Percentiles rank a stretch among this genome's conserved stretches.
Conservation (phyloP, 2,329 filamentous ascomycete species). For the Dactylellina haptotyla region DNA sequence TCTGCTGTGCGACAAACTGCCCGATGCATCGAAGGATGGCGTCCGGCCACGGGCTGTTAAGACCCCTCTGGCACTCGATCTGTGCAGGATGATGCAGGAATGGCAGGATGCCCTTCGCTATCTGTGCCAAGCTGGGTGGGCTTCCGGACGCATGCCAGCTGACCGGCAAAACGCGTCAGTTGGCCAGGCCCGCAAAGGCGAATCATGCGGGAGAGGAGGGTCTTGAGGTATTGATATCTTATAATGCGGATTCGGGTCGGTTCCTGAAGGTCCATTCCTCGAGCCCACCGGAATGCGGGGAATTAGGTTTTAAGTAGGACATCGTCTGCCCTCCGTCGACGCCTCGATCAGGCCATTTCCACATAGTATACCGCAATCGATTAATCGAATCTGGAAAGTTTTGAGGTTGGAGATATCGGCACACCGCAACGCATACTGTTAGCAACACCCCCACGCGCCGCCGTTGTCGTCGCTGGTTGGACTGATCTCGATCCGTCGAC, state of each 20-base stretch:
- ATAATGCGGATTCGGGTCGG: not conserved
- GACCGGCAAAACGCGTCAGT: conserved; percentile 45
- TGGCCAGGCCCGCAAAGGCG: conserved; percentile 23
- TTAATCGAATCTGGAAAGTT: not conserved
- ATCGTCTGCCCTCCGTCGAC: not conserved
- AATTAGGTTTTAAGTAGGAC: not conserved
- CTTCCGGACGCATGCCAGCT: conserved; percentile 26
- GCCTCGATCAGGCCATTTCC: not conserved
- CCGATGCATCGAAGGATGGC: conserved; percentile 32
- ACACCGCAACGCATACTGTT: too few relatives aligned
- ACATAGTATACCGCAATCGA: not conserved
- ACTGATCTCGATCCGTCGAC: too few relatives aligned
- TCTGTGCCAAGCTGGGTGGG: conserved; percentile 25
- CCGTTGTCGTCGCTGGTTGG: too few relatives aligned
- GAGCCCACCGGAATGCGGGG: conserved; percentile 3
- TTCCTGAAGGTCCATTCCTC: not conserved
- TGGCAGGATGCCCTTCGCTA: too few relatives aligned
- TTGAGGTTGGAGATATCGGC: too few relatives aligned
- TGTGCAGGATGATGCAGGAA: too few relatives aligned
- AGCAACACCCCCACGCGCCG: too few relatives aligned
- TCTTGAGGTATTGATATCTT: not conserved
- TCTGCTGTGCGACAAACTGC: conserved; percentile 2
- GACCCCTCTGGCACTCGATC: conserved; percentile 5
- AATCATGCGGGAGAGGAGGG: conserved; percentile 36
- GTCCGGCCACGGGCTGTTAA: not conserved